Evolutionary conservation across 345 rosid genomes (phyloP).

Genomic region (Lumnitzera littorea): DNA sequence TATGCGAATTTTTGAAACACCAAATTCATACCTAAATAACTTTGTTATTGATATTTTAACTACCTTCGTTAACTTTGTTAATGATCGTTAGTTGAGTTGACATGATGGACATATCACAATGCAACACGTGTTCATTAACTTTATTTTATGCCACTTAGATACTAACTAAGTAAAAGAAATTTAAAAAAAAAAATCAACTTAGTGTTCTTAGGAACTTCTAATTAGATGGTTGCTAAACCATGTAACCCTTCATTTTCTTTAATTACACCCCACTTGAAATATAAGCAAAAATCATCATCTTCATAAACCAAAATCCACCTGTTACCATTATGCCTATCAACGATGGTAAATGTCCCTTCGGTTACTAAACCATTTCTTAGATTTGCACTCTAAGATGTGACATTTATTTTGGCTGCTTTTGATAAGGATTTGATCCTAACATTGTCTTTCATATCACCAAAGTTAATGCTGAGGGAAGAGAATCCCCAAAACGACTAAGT

Average conservation of each 20-base stretch:
- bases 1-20: no score
- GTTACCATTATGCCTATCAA: conserved; percentile 35
- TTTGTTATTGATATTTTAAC: no score
- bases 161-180: no score
- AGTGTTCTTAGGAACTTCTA: conserved; percentile 35
- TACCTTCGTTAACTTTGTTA: no score
- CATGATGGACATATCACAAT: no score
- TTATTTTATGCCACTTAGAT: no score
- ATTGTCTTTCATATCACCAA: conserved; percentile 44
- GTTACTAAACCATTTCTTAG: conserved; percentile 50
- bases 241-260: conserved; percentile 6
- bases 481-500: conserved; percentile 20
- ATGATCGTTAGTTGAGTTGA: no score
- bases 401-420: conserved; percentile 32
- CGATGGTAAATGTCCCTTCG: conserved; percentile 47
- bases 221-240: conserved; percentile 39
- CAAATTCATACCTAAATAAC: no score
- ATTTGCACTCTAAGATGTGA: conserved; percentile 46
- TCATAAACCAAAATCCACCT: conserved; percentile 41
- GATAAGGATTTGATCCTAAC: conserved; percentile 24
- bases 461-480: conserved; percentile 33
- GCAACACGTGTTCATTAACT: no score
- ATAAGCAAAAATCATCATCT: conserved; percentile 49
- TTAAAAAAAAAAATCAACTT: neutral
- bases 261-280: conserved; percentile 36